phyloP scores from a whole-genome alignment of 192 early-diverging fungal species.

The Coemansia sp. region DNA sequence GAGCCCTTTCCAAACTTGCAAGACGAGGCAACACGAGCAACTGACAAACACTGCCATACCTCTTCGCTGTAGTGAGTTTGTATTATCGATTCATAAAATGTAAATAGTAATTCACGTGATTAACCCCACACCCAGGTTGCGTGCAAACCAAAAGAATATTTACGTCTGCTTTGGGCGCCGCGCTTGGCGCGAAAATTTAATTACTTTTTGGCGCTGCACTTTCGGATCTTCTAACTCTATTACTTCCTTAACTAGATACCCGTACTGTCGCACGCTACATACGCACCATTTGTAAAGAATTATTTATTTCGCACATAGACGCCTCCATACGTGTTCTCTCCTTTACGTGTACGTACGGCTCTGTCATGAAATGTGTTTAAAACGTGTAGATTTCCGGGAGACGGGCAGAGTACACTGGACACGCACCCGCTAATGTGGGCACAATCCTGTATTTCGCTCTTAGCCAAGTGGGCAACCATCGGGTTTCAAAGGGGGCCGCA shows the following conservation, averaged over 20 bases:
- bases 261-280: not conserved
- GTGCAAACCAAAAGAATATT: constrained; percentile 3
- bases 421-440: too few species aligned
- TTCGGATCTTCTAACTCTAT: not conserved
- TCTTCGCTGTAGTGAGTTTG: too few species aligned
- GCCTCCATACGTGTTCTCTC: not conserved
- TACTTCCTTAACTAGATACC: not conserved
- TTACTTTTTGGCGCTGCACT: not conserved
- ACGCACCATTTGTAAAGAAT: not conserved
- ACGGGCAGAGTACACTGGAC: too few species aligned
- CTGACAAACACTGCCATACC: not conserved
- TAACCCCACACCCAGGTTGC: constrained; percentile 11
- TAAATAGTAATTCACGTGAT: constrained; percentile 18
- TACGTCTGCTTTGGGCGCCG: not conserved
- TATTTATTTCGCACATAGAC: not conserved
- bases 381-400: not conserved
- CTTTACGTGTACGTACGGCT: not conserved
- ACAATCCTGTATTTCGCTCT: too few species aligned
- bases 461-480: too few species aligned
- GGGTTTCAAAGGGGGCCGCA: too few species aligned
- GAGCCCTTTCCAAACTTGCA: not conserved
- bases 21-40: not conserved
- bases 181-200: not conserved
- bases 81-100: too few species aligned
- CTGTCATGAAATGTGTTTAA: not conserved